Conservation (phyloP, 73 alveolate species). For the Uronychia setigera region DNA sequence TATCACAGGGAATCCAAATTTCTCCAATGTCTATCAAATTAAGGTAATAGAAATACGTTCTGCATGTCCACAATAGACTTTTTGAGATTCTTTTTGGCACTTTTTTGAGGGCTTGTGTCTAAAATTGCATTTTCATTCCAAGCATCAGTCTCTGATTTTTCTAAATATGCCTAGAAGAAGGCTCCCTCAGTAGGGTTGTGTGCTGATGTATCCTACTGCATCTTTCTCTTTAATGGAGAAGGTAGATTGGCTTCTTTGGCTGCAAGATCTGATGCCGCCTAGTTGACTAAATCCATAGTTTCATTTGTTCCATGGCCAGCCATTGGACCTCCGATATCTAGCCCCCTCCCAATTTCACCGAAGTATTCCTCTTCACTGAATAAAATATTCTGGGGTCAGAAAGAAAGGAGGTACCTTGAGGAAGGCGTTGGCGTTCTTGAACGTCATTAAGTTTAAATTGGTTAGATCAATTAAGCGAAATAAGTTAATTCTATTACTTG, state of each 20-base stretch:
- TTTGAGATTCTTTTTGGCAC: neutral
- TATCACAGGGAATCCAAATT: neutral
- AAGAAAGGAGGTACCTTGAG: neutral
- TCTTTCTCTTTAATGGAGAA: neutral
- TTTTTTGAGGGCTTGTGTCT: neutral
- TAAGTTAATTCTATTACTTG: conserved; percentile 6
- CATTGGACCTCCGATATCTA: neutral
- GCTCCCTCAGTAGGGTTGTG: neutral
- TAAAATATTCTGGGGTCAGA: neutral
- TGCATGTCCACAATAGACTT: neutral
- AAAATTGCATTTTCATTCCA: neutral
- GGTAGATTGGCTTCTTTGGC: neutral
- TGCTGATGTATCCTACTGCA: neutral
- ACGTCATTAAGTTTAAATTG: neutral
- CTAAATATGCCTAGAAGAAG: neutral
- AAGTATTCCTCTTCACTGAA: neutral
- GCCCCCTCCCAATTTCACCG: neutral
- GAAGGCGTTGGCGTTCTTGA: neutral
- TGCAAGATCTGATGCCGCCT: neutral
- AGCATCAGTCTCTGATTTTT: neutral
- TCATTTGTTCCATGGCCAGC: neutral
- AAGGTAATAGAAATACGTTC: neutral
- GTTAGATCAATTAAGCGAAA: neutral
- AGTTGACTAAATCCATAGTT: neutral
- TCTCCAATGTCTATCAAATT: neutral